Percentiles rank a stretch among this genome's conserved stretches.
Conservation (phyloP, 2,329 filamentous ascomycete species). For the Chaetomium strumarium region DNA sequence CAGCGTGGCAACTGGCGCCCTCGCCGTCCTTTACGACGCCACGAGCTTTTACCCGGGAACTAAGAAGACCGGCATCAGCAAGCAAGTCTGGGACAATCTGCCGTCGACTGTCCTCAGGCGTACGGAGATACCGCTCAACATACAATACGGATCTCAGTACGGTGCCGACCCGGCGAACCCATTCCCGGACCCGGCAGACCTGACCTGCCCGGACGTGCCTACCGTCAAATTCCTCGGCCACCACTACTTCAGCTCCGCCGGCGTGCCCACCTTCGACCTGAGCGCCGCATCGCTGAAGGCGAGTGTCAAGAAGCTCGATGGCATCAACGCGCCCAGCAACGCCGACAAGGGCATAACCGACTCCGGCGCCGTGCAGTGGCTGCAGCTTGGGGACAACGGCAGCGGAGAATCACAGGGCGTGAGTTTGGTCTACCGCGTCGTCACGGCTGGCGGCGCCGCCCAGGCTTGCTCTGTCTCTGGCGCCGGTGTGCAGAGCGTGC, state of each 20-base stretch:
- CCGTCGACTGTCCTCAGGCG: slow-evolving; percentile 36
- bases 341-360: slow-evolving; percentile 42
- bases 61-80: slow-evolving; percentile 33
- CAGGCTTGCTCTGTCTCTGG: slow-evolving; percentile 39
- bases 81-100: slow-evolving; percentile 36
- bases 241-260: slow-evolving; percentile 57
- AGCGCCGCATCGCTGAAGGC: slow-evolving; percentile 35
- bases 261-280: slow-evolving; percentile 57
- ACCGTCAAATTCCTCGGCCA: slow-evolving; percentile 48
- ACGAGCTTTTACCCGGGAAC: slow-evolving; percentile 45
- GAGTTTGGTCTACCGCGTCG: slow-evolving; percentile 47
- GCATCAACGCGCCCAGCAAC: slow-evolving; percentile 45
- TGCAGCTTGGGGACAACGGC: slow-evolving; percentile 36
- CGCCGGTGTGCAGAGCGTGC: slow-evolving; percentile 43
- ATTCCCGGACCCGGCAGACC: slow-evolving; percentile 36
- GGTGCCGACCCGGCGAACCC: slow-evolving; percentile 42
- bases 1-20: slow-evolving; percentile 42
- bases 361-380: slow-evolving; percentile 52
- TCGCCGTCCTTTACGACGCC: slow-evolving; percentile 56
- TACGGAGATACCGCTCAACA: slow-evolving; percentile 44
- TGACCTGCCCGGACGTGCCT: slow-evolving; percentile 33
- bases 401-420: slow-evolving; percentile 34
- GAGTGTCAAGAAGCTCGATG: slow-evolving; percentile 43
- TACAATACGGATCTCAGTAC: slow-evolving; percentile 29
- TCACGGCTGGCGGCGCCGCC: slow-evolving; percentile 46